Evolutionary conservation across 768 basidiomycete genomes (phyloP).

Genomic region (Leucocoprinus sp.): DNA sequence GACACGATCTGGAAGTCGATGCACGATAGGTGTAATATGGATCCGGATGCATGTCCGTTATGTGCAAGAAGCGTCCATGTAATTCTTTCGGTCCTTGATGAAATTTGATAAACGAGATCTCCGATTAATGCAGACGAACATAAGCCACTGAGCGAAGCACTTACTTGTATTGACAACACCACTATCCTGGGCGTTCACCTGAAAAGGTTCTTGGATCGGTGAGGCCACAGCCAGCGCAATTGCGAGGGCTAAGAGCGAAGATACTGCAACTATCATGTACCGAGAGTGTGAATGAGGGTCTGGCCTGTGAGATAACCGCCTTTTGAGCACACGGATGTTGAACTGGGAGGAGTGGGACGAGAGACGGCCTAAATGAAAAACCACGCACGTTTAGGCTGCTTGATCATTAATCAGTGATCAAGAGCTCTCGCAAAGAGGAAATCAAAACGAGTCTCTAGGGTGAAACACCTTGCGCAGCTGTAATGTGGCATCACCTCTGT

Average conservation of each 20-base stretch:
- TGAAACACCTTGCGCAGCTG: no score
- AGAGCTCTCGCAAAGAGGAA: neutral
- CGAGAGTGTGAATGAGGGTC: neutral
- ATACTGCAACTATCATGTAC: neutral
- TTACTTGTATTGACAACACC: neutral
- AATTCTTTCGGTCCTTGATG: slow-evolving; percentile 39
- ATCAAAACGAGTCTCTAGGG: neutral
- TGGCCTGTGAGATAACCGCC: neutral
- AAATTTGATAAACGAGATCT: neutral
- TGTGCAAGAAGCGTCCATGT: slow-evolving; percentile 69
- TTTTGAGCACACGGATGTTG: neutral
- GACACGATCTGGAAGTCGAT: slow-evolving; percentile 59
- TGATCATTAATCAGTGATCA: neutral
- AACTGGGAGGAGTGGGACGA: neutral
- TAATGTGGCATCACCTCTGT: neutral
- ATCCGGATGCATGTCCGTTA: slow-evolving; percentile 84
- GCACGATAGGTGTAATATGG: slow-evolving; percentile 46
- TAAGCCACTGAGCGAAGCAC: neutral
- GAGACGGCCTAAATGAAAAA: slow-evolving; percentile 1
- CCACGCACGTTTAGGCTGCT: slow-evolving; percentile 8
- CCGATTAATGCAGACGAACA: neutral
- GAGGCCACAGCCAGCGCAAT: neutral
- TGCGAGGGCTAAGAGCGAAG: neutral
- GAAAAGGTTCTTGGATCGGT: slow-evolving; percentile 5
- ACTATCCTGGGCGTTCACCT: neutral